Evolutionary conservation across 257 asterid genomes (phyloP).

Genomic region (Solanum tarapatanum): DNA sequence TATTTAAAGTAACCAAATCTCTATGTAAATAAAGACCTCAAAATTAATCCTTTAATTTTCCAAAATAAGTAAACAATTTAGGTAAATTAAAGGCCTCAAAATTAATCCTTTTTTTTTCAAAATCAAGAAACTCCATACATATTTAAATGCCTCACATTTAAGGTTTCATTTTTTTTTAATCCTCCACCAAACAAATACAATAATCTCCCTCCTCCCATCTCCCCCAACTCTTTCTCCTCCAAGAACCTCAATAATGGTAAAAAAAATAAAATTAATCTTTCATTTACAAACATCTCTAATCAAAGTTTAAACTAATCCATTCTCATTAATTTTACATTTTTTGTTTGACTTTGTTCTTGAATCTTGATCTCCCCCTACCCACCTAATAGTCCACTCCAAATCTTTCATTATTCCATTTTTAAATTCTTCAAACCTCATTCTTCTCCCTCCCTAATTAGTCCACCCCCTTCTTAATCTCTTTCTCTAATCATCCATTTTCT

Average conservation of each 20-base stretch:
- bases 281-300: background rate
- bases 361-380: background rate
- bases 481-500: slow-evolving; percentile 16
- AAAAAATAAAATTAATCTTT: background rate
- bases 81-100: background rate
- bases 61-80: background rate
- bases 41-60: background rate
- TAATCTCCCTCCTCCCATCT: background rate
- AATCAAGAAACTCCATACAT: background rate
- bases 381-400: slow-evolving; percentile 30
- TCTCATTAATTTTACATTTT: slow-evolving; percentile 8
- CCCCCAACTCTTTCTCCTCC: background rate
- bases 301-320: background rate
- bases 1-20: background rate
- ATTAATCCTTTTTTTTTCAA: background rate
- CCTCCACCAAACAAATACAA: background rate
- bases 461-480: background rate
- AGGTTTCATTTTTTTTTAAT: background rate
- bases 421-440: slow-evolving; percentile 30
- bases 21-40: background rate
- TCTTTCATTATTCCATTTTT: slow-evolving; percentile 12
- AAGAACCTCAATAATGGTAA: background rate
- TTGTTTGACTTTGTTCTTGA: slow-evolving; percentile 25
- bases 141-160: background rate
- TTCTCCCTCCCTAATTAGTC: slow-evolving; percentile 18